Evolutionary conservation across 768 basidiomycete genomes (phyloP), one percentile per base, ranked within the genome.

Genomic region (Boletus rubescentipes): DNA sequence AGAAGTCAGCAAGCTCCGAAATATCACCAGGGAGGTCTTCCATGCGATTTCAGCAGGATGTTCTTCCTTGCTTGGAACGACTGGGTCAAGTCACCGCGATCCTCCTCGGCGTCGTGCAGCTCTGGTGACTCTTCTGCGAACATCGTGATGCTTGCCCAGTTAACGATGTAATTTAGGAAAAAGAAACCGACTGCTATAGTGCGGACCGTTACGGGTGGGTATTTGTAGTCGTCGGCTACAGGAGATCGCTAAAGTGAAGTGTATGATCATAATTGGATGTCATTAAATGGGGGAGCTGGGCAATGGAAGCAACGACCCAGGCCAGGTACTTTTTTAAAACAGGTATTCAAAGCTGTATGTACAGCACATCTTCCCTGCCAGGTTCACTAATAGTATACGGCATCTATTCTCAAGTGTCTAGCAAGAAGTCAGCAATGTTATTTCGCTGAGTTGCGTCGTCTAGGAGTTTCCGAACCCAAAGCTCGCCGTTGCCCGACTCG

Each of bases 21-120:
- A 51, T 43, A 43, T 58, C 69, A 91, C 91, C 91, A 93, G 62
- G 91, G 90, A 44, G 89, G 89, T 43, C 91, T 80, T 45, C 91
- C 91, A 72, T 93, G 91, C 32, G 89, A 90, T 44, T 85, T 87
- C 34, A 93, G 73, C 23, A 93, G 75, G 2, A 83, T 89, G 63
- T 93, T 93, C 74, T 91, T 82, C 62, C 73, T 85, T 9, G 67
- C 58, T 38, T 66, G 67, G 36, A 62, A 65, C 16, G 65, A 46
- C 48, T 63, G 58, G 16, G 65, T 54, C 18, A 54, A 32, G 44
- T 56, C 54, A 12, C 34, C 54, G 11, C 26, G 66, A 29, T 52
- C 45, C 45, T 64, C 66, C 38, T 66, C 60, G 30, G 42, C 45
- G 31, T 66, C 57, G 42, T 64, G 57, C 30, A 57, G 46, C 32